Conservation (phyloP, 768 basidiomycete species). For the Plicaturopsis crispa region DNA sequence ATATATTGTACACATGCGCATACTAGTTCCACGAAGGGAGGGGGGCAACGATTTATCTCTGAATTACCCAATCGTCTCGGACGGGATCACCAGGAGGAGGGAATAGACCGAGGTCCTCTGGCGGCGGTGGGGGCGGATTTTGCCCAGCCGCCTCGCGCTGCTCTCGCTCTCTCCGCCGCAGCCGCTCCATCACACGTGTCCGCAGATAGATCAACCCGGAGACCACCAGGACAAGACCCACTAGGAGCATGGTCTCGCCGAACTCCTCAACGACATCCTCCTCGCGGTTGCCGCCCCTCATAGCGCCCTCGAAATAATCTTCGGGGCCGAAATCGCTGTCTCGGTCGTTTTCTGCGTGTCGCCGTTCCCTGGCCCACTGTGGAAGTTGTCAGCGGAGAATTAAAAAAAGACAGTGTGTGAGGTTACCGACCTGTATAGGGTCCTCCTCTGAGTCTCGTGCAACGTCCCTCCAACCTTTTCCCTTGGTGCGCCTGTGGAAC, state of each 20-base stretch:
- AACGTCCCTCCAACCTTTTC: constrained; percentile 22
- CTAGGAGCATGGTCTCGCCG: constrained; percentile 71
- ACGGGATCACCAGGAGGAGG: constrained; percentile 60
- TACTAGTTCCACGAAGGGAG: too few relatives aligned
- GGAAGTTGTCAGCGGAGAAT: constrained; percentile 3
- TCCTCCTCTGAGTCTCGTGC: constrained; percentile 53
- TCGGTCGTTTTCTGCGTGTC: constrained; percentile 63
- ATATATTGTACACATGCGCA: too few relatives aligned
- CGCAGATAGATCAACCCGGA: constrained; percentile 74
- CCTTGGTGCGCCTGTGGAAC: constrained; percentile 49
- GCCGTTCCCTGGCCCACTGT: constrained; percentile 74
- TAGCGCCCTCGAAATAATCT: constrained; percentile 69
- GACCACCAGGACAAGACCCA: constrained; percentile 64
- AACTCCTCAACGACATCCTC: constrained; percentile 68
- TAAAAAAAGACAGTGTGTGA: too few relatives aligned
- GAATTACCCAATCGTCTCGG: constrained; percentile 51
- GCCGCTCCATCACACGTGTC: constrained; percentile 67
- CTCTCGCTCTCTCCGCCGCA: constrained; percentile 52
- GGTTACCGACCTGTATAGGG: constrained; percentile 59
- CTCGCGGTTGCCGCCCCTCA: constrained; percentile 51
- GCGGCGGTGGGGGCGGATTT: constrained; percentile 21
- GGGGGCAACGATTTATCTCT: too few relatives aligned
- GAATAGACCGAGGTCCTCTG: constrained; percentile 40
- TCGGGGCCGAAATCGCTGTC: constrained; percentile 75
- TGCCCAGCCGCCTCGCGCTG: constrained; percentile 10